A percentile compares a stretch with the other conserved stretches of the same genome.
Evolutionary conservation across 164 flowering plant species (phyloP).

Genomic region (Vitis rotundifolia): DNA sequence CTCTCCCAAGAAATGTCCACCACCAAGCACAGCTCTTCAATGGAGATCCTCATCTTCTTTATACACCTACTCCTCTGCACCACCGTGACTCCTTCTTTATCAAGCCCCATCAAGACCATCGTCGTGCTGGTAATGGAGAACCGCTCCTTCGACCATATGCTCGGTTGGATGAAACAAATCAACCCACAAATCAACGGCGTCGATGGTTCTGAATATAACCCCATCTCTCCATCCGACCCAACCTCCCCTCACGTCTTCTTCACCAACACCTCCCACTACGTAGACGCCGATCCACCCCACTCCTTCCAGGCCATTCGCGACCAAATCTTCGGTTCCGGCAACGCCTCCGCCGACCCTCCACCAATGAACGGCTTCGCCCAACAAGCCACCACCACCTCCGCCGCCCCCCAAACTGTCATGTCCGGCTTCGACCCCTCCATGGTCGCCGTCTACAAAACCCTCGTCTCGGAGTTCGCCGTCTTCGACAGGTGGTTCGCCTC

Average conservation of each 20-base stretch:
- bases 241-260: conserved; percentile 39
- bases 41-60: neutral
- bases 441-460: conserved; percentile 55
- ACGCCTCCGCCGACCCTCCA: conserved; percentile 40
- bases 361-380: conserved; percentile 81
- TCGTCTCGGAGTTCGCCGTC: conserved; percentile 66
- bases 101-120: conserved; percentile 59
- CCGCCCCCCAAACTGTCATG: conserved; percentile 52
- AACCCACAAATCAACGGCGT: conserved; percentile 78
- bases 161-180: conserved; percentile 76
- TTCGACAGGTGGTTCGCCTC: conserved; percentile 85
- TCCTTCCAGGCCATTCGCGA: conserved; percentile 75
- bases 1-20: neutral
- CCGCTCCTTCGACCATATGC: conserved; percentile 84
- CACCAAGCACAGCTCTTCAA: neutral
- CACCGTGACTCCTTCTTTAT: conserved; percentile 1
- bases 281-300: conserved; percentile 86
- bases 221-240: conserved; percentile 41
- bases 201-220: conserved; percentile 65
- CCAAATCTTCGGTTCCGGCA: conserved; percentile 65
- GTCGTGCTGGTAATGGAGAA: conserved; percentile 79
- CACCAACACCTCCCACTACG: conserved; percentile 46
- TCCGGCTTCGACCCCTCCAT: conserved; percentile 59
- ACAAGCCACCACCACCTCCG: conserved; percentile 46
- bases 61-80: conserved; percentile 3